Base-by-base conservation (phyloP, 1,139 yeast genomes). In the Trichomonascaceae sp. region DNA sequence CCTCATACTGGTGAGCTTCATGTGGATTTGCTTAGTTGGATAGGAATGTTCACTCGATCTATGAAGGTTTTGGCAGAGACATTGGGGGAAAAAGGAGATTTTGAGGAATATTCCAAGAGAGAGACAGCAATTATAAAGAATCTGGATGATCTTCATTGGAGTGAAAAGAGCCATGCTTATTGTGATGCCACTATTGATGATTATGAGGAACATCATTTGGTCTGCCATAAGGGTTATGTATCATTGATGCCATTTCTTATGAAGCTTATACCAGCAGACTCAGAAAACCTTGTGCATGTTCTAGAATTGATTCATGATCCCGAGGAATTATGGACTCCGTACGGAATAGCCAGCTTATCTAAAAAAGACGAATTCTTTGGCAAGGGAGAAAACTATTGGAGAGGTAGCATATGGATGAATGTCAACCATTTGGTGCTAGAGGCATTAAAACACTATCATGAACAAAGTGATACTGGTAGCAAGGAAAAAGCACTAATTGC, bases 361-460 rank as follows among this genome's bases (percentile, higher is more conserved):
- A 83, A 82, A 63, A 66, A 78, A 8, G 93, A 87, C 63, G 74
- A 74, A 32, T 72, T 68, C 57, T 93, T 85, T 69, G 87, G 86
- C 57, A 81, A 84, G 0, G 93, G 79, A 9, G 99, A 95, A 64
- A 85, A 93, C 69, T 93, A 93, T 72, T 93, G 99, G 99, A 79
- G 96, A 57, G 95, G 97, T 0, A 91, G 96, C 18, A 78, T 93
- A 45, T 95, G 99, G 99, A 75, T 90, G 62, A 87, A 90, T 67
- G 87, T 93, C 66, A 95, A 95, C 71, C 91, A 89, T 66, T 74
- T 93, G 69, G 75, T 85, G 7, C 74, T 93, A 51, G 95, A 90
- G 55, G 79, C 88, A 9, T 74, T 95, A 59, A 70, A 74, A 51
- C 72, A 81, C 65, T 93, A 91, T 60, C 67, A 63, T 10, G 55